Base-by-base conservation (phyloP, 208 protist species). In the Leishmania turanica region DNA sequence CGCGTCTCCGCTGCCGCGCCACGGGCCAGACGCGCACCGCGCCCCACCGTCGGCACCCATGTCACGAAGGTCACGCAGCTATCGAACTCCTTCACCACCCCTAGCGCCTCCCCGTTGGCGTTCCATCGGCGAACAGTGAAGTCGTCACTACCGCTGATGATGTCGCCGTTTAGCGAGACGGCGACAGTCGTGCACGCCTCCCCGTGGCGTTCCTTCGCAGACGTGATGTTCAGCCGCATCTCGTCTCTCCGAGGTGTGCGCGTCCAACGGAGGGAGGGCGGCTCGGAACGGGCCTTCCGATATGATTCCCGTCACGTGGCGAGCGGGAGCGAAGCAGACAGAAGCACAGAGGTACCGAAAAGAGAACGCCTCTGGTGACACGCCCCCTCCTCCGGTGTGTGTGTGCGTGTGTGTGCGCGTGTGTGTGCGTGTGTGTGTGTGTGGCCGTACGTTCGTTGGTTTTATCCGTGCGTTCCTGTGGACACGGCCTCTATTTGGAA, bases 101-200 rank as follows among this genome's bases (percentile, higher is more conserved):
- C 89, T 4, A 97, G 72, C 9, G 97, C 90, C 87, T 99, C 98
- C 15, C 97, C 97, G 70, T 94, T 96, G 27, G 94, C 80, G 83
- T 95, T 98, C 96, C 97, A 99, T 19, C 90, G 92, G 6, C 97
- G 96, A 37, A 99, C 87, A 3, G 89, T 89, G 79, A 89, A 96
- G 84, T 99, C 98, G 78, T 99, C 98, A 65, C 92, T 92, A 68
- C 91, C 88, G 71, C 89, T 96, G 80, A 98, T 92, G 49, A 99
- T 85, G 80, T 98, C 94, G 71, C 95, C 96, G 56, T 85, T 90
- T 45, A 94, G 83, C 3, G 93, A 96, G 9, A 98, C 97, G 31
- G 92, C 94, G 15, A 98, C 93, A 53, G 89, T 88, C 21, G 96
- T 98, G 86, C 94, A 97, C 70, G 96, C 88, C 84, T 98, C 96